Conservation (phyloP, 2,329 filamentous ascomycete genomes). For the Sphaceloma murrayae region DNA sequence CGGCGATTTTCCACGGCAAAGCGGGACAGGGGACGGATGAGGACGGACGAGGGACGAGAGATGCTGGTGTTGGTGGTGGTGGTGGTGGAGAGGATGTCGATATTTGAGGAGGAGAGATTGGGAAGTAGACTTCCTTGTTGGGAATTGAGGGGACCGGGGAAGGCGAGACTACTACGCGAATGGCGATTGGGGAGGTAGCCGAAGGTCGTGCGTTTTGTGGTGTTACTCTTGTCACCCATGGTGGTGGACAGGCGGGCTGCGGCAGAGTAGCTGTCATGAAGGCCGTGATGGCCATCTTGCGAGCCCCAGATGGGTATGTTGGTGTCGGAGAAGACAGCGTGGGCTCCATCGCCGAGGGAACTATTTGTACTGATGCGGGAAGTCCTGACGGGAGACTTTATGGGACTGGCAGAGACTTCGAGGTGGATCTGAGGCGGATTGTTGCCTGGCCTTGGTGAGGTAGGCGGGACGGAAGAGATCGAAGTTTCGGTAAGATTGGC, state of each 20-base stretch:
- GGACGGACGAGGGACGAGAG: constrained; percentile 23
- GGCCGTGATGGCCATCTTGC: constrained; percentile 28
- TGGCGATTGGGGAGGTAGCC: constrained; percentile 24
- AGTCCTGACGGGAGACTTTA: constrained; percentile 24
- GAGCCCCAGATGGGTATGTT: constrained; percentile 34
- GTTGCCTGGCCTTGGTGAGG: constrained; percentile 21
- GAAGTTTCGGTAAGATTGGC: constrained; percentile 17
- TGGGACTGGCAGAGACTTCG: constrained; percentile 24
- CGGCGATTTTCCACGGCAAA: constrained; percentile 29
- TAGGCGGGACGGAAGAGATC: background rate
- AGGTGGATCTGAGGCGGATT: constrained; percentile 33
- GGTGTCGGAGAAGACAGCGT: constrained; percentile 30
- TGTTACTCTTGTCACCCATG: constrained; percentile 25
- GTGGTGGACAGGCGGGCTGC: constrained; percentile 28
- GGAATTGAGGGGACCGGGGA: constrained; percentile 25
- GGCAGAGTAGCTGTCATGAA: constrained; percentile 37
- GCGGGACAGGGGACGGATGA: constrained; percentile 20
- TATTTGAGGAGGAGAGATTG: constrained; percentile 31
- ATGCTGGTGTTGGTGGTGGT: constrained; percentile 22
- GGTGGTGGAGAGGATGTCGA: constrained; percentile 31
- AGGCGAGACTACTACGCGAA: constrained; percentile 21
- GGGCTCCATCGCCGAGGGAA: constrained; percentile 33
- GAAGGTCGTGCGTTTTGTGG: constrained; percentile 24
- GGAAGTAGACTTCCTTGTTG: constrained; percentile 31
- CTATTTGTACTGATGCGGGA: constrained; percentile 30